These are phyloP conservation scores for Verticillium tricorpus DNA, from an alignment of 2,329 filamentous ascomycete species.

Conservation along the genomic window DNA sequence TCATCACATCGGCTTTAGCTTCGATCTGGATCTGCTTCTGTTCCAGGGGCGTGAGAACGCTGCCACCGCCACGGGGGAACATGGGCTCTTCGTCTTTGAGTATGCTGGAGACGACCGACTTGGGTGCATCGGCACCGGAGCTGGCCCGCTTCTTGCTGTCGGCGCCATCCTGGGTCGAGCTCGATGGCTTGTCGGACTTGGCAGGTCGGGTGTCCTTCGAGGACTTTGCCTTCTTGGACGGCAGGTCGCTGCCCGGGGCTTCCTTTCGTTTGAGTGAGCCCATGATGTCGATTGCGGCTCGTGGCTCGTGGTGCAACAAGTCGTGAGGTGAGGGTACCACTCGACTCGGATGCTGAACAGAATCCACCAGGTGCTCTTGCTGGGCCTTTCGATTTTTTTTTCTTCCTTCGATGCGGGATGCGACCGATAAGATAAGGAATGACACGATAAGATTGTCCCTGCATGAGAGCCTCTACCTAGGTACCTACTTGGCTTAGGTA, in stretches of 20 bases:
- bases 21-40: constrained; percentile 95
- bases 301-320: background rate
- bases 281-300: constrained; percentile 34
- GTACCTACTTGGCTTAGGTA: no score
- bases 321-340: background rate
- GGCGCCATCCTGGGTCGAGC: constrained; percentile 30
- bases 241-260: constrained; percentile 45
- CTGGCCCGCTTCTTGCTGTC: constrained; percentile 26
- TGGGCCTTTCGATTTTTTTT: background rate
- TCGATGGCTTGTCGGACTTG: constrained; percentile 33
- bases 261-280: constrained; percentile 55
- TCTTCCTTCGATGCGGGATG: background rate
- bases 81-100: constrained; percentile 77
- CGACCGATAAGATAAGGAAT: background rate
- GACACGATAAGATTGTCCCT: background rate
- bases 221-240: constrained; percentile 43
- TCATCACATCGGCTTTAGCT: constrained; percentile 85
- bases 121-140: constrained; percentile 20
- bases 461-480: background rate
- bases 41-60: constrained; percentile 85
- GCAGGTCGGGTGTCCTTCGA: constrained; percentile 41
- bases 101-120: constrained; percentile 35
- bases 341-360: background rate
- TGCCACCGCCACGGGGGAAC: constrained; percentile 90
- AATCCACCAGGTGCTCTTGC: background rate